Conservation (phyloP, 169 alveolate genomes). For the Amoebophrya sp. region DNA sequence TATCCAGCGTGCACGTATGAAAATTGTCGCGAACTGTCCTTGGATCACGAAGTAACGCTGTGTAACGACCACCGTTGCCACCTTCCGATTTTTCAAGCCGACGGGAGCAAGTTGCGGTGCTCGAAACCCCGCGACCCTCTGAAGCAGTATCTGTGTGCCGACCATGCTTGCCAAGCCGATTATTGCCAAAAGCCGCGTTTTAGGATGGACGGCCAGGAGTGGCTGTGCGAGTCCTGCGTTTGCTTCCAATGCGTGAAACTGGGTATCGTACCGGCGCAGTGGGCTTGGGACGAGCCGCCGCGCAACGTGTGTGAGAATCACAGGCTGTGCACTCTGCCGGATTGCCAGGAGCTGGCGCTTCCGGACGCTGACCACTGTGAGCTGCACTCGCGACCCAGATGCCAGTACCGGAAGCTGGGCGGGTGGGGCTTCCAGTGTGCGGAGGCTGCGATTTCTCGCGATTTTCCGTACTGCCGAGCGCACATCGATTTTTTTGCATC, state of each 20-base stretch:
- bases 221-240: not conserved
- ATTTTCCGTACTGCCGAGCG: not conserved
- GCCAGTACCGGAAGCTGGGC: not conserved
- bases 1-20: not conserved
- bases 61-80: not conserved
- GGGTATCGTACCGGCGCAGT: not conserved
- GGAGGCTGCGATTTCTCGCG: not conserved
- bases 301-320: not conserved
- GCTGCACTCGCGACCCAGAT: not conserved
- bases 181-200: not conserved
- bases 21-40: not conserved
- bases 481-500: not conserved
- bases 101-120: not conserved
- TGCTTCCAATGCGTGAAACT: not conserved
- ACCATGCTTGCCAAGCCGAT: not conserved
- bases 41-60: not conserved
- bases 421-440: not conserved
- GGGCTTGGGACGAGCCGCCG: not conserved
- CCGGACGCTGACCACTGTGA: not conserved
- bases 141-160: not conserved
- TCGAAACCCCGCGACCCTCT: not conserved
- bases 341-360: not conserved
- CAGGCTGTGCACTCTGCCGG: not conserved
- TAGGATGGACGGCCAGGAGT: not conserved
- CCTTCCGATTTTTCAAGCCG: not conserved